phyloP scores from a whole-genome alignment of 1,139 yeast species.

The Zygosaccharomyces pseudobailii region DNA sequence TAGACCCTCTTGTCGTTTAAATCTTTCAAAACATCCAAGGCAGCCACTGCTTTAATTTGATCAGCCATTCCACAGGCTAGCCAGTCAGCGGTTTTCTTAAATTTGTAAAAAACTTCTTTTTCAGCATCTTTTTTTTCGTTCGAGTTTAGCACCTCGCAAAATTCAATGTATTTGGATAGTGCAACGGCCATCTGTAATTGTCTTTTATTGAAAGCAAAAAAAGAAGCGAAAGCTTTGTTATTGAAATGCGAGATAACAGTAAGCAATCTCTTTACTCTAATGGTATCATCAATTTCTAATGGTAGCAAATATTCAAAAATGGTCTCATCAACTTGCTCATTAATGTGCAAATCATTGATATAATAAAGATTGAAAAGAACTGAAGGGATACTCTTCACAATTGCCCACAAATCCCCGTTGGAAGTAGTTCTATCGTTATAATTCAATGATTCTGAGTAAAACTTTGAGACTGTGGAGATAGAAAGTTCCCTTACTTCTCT shows the following conservation, averaged over 20 bases:
- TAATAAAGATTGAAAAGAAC: conserved; percentile 63
- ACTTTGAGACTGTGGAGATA: conserved; percentile 49
- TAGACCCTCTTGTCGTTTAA: conserved; percentile 55
- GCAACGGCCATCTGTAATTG: conserved; percentile 54
- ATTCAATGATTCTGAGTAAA: conserved; percentile 40
- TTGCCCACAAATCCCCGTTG: conserved; percentile 36
- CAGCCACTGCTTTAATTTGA: conserved; percentile 42
- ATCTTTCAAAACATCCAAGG: conserved; percentile 48
- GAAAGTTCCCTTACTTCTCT: conserved; percentile 60
- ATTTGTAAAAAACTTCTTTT: conserved; percentile 35
- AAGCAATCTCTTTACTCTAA: conserved; percentile 52
- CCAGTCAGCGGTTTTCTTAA: conserved; percentile 63
- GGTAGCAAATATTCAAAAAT: conserved; percentile 62
- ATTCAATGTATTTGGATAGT: conserved; percentile 34
- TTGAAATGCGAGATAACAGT: conserved; percentile 47
- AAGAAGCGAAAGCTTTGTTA: conserved; percentile 57
- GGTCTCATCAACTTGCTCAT: conserved; percentile 59
- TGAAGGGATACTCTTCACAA: conserved; percentile 60
- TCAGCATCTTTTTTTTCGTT: conserved; percentile 27
- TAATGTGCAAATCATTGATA: conserved; percentile 67
- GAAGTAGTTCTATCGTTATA: conserved; percentile 19
- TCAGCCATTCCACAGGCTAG: conserved; percentile 55
- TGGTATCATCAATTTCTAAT: conserved; percentile 40
- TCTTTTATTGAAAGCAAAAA: conserved; percentile 62
- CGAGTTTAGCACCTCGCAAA: conserved; percentile 33